Evolutionary conservation across 768 basidiomycete species (phyloP).

Genomic region (Collybia sordida): DNA sequence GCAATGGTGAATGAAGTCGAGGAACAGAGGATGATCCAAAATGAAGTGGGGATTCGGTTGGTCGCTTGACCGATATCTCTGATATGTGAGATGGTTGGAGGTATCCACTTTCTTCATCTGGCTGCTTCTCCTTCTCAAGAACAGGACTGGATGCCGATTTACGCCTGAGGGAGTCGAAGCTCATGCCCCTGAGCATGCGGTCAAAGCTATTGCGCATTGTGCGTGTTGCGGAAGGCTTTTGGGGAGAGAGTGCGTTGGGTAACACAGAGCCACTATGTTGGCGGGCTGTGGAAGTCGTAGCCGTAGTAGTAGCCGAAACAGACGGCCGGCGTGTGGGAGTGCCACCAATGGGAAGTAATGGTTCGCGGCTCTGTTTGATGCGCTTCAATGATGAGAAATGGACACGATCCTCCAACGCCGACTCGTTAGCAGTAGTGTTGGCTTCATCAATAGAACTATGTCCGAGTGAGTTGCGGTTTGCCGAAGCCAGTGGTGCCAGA

Average conservation of each 20-base stretch:
- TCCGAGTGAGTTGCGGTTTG: constrained; percentile 10
- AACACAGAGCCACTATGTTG: no score
- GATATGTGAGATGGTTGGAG: background rate
- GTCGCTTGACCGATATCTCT: no score
- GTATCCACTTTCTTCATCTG: constrained; percentile 33
- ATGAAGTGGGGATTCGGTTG: constrained; percentile 24
- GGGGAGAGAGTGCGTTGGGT: constrained; percentile 15
- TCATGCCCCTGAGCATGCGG: constrained; percentile 53
- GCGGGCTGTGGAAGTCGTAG: background rate
- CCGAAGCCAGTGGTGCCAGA: constrained; percentile 6
- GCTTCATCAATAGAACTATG: constrained; percentile 9
- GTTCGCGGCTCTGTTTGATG: constrained; percentile 69
- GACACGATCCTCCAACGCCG: constrained; percentile 4
- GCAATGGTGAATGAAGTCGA: constrained; percentile 23
- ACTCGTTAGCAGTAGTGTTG: constrained; percentile 4
- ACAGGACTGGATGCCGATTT: constrained; percentile 4
- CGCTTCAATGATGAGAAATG: constrained; percentile 37
- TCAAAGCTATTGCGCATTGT: constrained; percentile 62
- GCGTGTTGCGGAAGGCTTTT: constrained; percentile 22
- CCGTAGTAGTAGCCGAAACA: constrained; percentile 7
- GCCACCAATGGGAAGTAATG: constrained; percentile 60
- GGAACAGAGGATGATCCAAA: constrained; percentile 12
- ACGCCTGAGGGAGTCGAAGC: constrained; percentile 48
- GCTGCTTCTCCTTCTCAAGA: constrained; percentile 9
- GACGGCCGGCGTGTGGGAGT: constrained; percentile 25